Base-by-base conservation (phyloP, 345 rosid species). In the Microthlaspi erraticum region DNA sequence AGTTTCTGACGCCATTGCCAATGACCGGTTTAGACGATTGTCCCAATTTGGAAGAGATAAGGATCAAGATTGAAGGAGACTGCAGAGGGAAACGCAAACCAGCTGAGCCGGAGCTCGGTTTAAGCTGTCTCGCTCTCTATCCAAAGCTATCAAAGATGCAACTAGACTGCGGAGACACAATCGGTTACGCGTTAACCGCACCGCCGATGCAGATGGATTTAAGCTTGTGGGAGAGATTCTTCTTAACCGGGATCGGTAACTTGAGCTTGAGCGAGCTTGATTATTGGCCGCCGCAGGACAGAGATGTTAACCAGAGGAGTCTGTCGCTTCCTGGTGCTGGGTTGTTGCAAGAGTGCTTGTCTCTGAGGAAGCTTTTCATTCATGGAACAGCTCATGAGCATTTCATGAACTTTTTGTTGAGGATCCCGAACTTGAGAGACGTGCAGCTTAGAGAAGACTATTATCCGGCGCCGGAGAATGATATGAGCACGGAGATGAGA, bases 341-440 rank as follows among this genome's bases (percentile, higher is more conserved):
- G 6, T 66, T 95, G 72, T 87, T 92, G 3, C 80, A 80, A 5
- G 82, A 85, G 23, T 88, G 97, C 39, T 60, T 49, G 7, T 57
- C 83, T 0, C 58, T 92, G 43, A 85, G 99, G 88, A 92, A 90
- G 84, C 87, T 95, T 7, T 90, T 92, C 72, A 88, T 95, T 16
- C 98, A 92, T 23, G 98, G 99, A 56, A 95, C 99, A 0, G 97
- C 96, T 1, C 78, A 84, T 20, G 99, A 90, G 65, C 99, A 95
- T 81, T 94, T 89, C 84, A 90, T 95, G 91, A 86, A 52, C 77
- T 90, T 92, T 79, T 79, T 92, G 49, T 81, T 83, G 31, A 60
- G 16, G 10, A 85, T 83, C 18, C 82, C 81, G 0, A 83, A 81
- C 61, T 85, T 89, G 39, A 88, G 97, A 66, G 98, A 91, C 60